Base-by-base conservation (phyloP, 208 protist species). In the Tritrichomonas foetus region DNA sequence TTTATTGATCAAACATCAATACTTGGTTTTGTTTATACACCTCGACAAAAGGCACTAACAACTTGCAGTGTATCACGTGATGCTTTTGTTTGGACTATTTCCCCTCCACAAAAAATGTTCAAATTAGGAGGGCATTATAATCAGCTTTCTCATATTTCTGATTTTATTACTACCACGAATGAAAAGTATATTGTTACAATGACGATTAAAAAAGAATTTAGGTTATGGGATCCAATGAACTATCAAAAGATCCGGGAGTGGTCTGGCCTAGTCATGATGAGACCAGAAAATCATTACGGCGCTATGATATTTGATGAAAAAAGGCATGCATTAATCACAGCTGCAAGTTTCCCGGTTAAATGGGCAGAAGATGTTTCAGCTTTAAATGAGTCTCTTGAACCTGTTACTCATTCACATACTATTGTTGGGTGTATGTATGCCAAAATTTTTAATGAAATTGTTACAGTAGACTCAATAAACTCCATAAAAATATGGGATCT, bases 331-430 rank as follows among this genome's bases (percentile, higher is more conserved):
- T 39, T 89, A 25, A 53, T 89, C 0, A 57, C 25, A 41, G 41
- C 47, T 33, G 41, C 47, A 39, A 44, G 20, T 0, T 89, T 61
- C 30, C 78, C 78, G 1, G 47, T 89, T 2, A 89, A 89, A 57
- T 89, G 78, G 78, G 78, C 78, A 33, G 78, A 89, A 89, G 78
- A 89, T 57, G 57, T 89, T 20, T 82, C 74, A 20, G 22, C 74
- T 1, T 47, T 47, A 50, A 82, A 82, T 27, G 74, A 82, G 13
- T 39, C 33, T 30, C 22, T 82, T n/a, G 74, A 82, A 30, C 33
- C 33, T 20, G 14, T 13, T 0, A 57, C 78, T 36, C 78, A 89
- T 89, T 33, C 27, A 20, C 47, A 49, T 57, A 53, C 41, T 20
- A 89, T 89, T 5, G 47, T 89, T 39, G 47, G 78, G 0, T 44